Percentiles rank a stretch among this genome's conserved stretches.
Evolutionary conservation across 202 grass and related monocot genomes (phyloP).

Genomic region (Saccharum hybrid): DNA sequence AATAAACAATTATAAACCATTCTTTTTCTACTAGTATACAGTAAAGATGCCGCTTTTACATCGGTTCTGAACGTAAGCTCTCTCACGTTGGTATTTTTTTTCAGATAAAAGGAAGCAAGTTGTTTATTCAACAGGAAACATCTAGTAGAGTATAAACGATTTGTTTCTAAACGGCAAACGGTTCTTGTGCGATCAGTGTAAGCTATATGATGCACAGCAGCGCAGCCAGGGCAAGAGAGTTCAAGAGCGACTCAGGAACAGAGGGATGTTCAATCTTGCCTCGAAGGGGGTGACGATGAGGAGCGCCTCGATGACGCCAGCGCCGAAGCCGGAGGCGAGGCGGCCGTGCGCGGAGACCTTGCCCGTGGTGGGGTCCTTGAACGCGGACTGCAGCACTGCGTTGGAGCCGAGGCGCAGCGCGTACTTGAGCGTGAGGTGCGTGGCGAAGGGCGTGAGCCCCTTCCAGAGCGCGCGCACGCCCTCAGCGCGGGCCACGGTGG

Average conservation of each 20-base stretch:
- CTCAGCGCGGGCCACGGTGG: constrained; percentile 67
- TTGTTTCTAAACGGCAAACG: too few relatives aligned
- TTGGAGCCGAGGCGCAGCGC: constrained; percentile 91
- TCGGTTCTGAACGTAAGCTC: background rate
- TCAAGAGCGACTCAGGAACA: constrained; percentile 15
- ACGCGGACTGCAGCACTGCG: constrained; percentile 80
- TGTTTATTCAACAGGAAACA: too few relatives aligned
- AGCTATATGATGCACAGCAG: background rate
- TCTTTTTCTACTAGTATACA: constrained; percentile 6
- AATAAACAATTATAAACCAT: constrained; percentile 6
- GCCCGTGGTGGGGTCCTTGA: constrained; percentile 74
- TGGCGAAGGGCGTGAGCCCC: constrained; percentile 95
- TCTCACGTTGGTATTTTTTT: background rate
- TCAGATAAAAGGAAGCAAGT: background rate
- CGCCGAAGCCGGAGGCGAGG: constrained; percentile 74
- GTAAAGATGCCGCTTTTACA: background rate
- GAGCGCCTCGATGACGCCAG: constrained; percentile 84
- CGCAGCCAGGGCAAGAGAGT: background rate
- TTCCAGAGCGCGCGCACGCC: constrained; percentile 87
- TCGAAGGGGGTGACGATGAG: constrained; percentile 94
- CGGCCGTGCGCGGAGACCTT: constrained; percentile 72
- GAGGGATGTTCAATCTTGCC: constrained; percentile 42
- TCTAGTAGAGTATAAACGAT: background rate
- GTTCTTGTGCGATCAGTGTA: background rate
- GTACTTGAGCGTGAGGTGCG: constrained; percentile 96